Evolutionary conservation across 305 asterid genomes (phyloP).

Genomic region (Rubia tinctorum): DNA sequence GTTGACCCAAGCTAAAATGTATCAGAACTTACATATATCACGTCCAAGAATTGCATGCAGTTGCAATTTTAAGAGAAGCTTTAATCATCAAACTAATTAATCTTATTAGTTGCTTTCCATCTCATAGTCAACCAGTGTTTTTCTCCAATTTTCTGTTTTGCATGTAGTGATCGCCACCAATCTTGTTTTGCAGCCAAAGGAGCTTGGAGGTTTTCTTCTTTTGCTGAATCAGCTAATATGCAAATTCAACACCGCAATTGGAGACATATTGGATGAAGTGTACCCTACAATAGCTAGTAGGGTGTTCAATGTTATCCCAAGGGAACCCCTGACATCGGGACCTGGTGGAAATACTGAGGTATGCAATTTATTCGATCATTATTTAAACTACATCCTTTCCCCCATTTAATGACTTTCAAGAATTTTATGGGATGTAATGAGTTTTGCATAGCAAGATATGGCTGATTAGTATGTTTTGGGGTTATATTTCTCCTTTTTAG

Average conservation of each 20-base stretch:
- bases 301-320: conserved; percentile 67
- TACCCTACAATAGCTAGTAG: conserved; percentile 78
- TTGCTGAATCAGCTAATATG: conserved; percentile 91
- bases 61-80: background rate
- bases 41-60: background rate
- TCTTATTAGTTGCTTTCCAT: background rate
- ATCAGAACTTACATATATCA: background rate
- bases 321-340: conserved; percentile 58
- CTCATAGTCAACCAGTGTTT: background rate
- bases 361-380: conserved; percentile 9
- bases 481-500: no score
- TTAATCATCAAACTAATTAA: background rate
- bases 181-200: conserved; percentile 69
- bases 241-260: conserved; percentile 67
- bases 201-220: conserved; percentile 70
- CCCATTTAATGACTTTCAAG: conserved; percentile 1
- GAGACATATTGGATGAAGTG: conserved; percentile 71
- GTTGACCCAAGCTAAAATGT: background rate
- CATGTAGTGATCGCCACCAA: background rate
- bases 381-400: background rate
- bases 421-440: background rate
- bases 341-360: conserved; percentile 94
- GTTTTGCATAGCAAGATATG: background rate
- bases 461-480: background rate
- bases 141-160: background rate